Conservation (phyloP, 108 stramenopile genomes). For the Skeletonema marinoi region DNA sequence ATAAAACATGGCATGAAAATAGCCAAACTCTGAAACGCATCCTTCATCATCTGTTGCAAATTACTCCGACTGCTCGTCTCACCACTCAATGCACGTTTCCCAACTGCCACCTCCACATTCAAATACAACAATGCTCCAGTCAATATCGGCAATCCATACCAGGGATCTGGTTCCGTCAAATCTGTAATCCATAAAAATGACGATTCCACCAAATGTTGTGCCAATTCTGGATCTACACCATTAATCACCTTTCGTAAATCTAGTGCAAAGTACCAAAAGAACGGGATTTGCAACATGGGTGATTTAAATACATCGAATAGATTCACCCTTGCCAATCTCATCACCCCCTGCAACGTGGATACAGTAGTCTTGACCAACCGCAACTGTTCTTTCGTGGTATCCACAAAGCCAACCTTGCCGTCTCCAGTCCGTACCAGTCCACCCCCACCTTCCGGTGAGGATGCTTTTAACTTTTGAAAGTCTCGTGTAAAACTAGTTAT, state of each 20-base stretch:
- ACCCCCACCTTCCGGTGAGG: conserved; percentile 19
- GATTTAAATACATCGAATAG: conserved; percentile 74
- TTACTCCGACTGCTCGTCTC: conserved; percentile 67
- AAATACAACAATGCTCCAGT: conserved; percentile 73
- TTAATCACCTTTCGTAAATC: conserved; percentile 85
- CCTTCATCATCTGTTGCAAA: conserved; percentile 67
- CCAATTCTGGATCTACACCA: conserved; percentile 76
- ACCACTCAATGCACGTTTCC: conserved; percentile 65
- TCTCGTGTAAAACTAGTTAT: conserved; percentile 70
- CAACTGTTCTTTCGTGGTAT: conserved; percentile 31
- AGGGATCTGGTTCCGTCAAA: conserved; percentile 89
- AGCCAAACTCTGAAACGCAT: conserved; percentile 78
- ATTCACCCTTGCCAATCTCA: conserved; percentile 74
- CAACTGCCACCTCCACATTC: conserved; percentile 84
- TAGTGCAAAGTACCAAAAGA: conserved; percentile 79
- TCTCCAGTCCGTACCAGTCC: background rate
- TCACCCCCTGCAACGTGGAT: conserved; percentile 56
- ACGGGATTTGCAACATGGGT: conserved; percentile 79
- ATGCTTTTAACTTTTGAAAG: conserved; percentile 55
- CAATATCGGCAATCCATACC: conserved; percentile 80
- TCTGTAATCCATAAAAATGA: conserved; percentile 76
- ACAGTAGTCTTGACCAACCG: conserved; percentile 53
- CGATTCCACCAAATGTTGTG: conserved; percentile 73
- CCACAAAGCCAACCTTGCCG: background rate
- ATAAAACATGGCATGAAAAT: conserved; percentile 91